Base-by-base conservation (phyloP, 371 early-diverging fungal species). In the Blakeslea trispora region DNA sequence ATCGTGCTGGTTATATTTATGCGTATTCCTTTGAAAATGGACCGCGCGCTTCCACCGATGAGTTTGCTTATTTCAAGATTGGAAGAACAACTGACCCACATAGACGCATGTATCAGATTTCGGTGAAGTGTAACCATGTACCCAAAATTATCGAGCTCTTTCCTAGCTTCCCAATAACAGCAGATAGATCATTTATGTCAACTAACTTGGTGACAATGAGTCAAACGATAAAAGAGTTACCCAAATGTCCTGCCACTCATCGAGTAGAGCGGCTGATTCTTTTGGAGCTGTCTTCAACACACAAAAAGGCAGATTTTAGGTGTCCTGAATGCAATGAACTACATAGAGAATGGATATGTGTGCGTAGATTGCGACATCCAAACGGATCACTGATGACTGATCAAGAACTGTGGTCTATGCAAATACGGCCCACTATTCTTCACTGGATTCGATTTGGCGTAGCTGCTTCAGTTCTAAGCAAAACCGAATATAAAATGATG, bases 251-350 rank as follows among this genome's bases (percentile, higher is more conserved):
- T 3, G 57, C 72, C 21, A 60, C 79, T 0, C 78, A 78, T 52
- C 72, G 80, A 15, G 78, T 81, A 1, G 83, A 83, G 48, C 66
- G 73, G 22, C 21, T 83, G n/a, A 79, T 83, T n/a, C 78, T 77
- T 53, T 66, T 81, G n/a, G 83, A 83, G 31, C 45, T 83, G 22
- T 62, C 71, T 41, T 56, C 61, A 19, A 28, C 58, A 21, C 73
- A 59, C 31, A 35, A 47, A 14, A 45, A 51, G 14, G 69, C 57
- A 4, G 58, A 52, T 0, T 66, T 69, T 19, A 70, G 68, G 9
- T 82, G 82, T 45, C 45, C 60, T 0, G 50, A 48, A 6, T 82
- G 82, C 53, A 72, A 71, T 2, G 64, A 63, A 0, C 55, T 50
- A 17, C 82, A 82, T 54, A 65, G 77, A 18, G 82, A 82, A 61